phyloP scores from a whole-genome alignment of 768 basidiomycete genomes.

The Psilocybe sp. region DNA sequence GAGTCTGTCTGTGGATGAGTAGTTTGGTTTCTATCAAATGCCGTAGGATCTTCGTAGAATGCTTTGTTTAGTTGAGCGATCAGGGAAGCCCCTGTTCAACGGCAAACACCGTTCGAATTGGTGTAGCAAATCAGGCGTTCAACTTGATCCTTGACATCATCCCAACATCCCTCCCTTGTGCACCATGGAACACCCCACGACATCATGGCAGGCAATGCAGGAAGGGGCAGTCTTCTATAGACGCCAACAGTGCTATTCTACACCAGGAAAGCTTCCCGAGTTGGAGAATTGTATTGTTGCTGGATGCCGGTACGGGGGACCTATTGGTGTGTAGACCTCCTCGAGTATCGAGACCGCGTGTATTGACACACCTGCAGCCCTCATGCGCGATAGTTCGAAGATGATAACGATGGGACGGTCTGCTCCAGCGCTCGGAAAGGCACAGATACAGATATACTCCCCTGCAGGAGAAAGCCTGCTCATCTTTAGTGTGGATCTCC shows the following conservation, averaged over 20 bases:
- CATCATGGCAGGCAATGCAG: slow-evolving; percentile 90
- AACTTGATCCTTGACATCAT: neutral
- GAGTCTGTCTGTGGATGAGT: neutral
- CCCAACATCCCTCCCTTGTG: neutral
- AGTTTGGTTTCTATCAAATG: neutral
- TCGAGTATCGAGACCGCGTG: neutral
- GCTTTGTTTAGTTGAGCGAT: no score
- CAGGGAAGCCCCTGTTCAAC: neutral
- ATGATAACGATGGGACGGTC: slow-evolving; percentile 67
- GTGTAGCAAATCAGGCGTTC: slow-evolving; percentile 7
- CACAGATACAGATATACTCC: slow-evolving; percentile 87
- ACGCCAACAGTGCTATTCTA: slow-evolving; percentile 79
- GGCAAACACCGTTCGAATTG: slow-evolving; percentile 24
- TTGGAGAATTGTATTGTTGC: slow-evolving; percentile 77
- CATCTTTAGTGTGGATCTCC: slow-evolving; percentile 67
- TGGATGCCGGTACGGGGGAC: slow-evolving; percentile 85
- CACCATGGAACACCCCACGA: slow-evolving; percentile 70
- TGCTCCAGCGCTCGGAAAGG: slow-evolving; percentile 57
- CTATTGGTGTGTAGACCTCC: slow-evolving; percentile 56
- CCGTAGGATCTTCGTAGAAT: no score
- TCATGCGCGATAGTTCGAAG: slow-evolving; percentile 85
- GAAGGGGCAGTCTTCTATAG: slow-evolving; percentile 86
- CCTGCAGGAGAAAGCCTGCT: slow-evolving; percentile 74
- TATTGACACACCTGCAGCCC: slow-evolving; percentile 44
- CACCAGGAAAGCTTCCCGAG: slow-evolving; percentile 75